These are phyloP conservation scores for Clarireedia monteithiana DNA, from an alignment of 2,329 filamentous ascomycete genomes.

Conservation along the genomic window DNA sequence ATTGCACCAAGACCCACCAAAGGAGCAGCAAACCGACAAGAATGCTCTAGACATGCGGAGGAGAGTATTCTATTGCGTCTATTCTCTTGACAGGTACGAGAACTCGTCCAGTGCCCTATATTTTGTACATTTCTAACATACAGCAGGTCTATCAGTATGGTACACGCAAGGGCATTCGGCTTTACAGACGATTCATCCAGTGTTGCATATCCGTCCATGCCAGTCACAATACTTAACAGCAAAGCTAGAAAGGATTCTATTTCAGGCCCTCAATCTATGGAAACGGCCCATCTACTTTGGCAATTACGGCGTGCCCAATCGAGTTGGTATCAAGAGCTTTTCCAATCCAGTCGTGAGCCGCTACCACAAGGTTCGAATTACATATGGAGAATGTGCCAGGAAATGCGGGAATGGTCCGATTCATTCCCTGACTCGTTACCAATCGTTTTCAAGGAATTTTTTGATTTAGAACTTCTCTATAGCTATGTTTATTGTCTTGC, in stretches of 20 bases:
- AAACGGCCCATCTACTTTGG: constrained; percentile 71
- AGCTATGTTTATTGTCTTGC: constrained; percentile 86
- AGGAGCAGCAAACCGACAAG: constrained; percentile 59
- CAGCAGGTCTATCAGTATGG: constrained; percentile 73
- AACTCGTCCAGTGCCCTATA: background rate
- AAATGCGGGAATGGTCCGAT: constrained; percentile 76
- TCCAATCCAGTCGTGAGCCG: constrained; percentile 66
- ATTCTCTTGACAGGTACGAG: constrained; percentile 73
- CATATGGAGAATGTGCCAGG: constrained; percentile 67
- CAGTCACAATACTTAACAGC: constrained; percentile 22
- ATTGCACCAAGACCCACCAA: constrained; percentile 82
- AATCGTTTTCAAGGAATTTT: constrained; percentile 61
- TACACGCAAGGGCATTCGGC: constrained; percentile 80
- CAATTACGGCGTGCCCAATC: constrained; percentile 81
- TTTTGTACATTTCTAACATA: constrained; percentile 9
- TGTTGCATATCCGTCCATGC: constrained; percentile 64
- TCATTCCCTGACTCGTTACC: constrained; percentile 61
- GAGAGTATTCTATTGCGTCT: constrained; percentile 83
- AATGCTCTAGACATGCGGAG: constrained; percentile 68
- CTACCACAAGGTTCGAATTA: constrained; percentile 62
- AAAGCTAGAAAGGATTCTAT: constrained; percentile 31
- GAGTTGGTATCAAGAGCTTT: constrained; percentile 80
- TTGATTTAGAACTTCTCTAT: constrained; percentile 83
- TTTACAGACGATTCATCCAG: constrained; percentile 85
- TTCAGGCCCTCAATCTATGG: constrained; percentile 43